These are phyloP conservation scores for Blastocystis hominis DNA, from an alignment of 352 stramenopile genomes.

Conservation along the genomic window DNA sequence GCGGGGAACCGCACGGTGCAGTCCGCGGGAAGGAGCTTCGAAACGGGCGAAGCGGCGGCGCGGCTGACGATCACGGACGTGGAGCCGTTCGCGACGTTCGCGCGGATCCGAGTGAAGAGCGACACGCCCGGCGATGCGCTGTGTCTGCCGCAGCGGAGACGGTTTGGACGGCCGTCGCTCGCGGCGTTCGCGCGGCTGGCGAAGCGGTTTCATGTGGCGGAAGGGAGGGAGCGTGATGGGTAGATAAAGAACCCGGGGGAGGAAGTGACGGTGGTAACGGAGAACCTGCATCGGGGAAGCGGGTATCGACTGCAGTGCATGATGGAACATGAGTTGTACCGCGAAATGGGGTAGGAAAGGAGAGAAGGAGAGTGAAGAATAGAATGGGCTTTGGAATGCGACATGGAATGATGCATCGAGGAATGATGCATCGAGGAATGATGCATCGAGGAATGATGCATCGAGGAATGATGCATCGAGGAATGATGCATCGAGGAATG, in stretches of 20 bases:
- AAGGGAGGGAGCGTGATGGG: neutral
- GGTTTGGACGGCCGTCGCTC: neutral
- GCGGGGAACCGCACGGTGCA: neutral
- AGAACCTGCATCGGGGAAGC: neutral
- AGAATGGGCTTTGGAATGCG: no score
- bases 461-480: no score
- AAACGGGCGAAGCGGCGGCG: neutral
- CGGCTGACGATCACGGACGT: neutral
- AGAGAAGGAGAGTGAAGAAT: no score
- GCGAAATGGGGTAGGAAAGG: no score
- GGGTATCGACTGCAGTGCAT: constrained; percentile 30
- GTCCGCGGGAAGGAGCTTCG: neutral
- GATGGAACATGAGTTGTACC: constrained; percentile 13
- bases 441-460: no score
- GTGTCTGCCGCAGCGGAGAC: neutral
- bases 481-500: no score
- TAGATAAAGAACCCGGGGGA: neutral
- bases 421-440: no score
- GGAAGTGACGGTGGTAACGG: neutral
- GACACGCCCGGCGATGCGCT: neutral
- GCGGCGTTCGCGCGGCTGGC: neutral
- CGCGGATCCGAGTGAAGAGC: neutral
- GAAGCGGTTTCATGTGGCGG: neutral
- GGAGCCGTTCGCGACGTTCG: constrained; percentile 24
- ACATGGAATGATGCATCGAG: no score